Conservation (phyloP, 2,329 filamentous ascomycete species). For the Arthroderma sp. region DNA sequence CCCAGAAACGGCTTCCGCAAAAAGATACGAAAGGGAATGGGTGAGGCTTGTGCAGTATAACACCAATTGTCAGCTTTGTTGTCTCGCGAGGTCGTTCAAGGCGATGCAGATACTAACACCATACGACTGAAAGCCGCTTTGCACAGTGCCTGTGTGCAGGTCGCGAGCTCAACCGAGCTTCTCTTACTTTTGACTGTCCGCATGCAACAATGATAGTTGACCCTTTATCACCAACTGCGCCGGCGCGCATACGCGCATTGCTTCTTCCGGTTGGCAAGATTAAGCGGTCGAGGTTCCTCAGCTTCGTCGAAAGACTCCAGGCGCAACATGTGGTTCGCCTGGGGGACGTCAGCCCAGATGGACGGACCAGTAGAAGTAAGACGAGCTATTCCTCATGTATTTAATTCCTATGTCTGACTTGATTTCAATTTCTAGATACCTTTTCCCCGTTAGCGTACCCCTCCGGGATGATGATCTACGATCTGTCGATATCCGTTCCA, state of each 20-base stretch:
- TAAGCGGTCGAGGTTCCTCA: slow-evolving; percentile 63
- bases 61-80: no score
- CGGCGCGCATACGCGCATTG: slow-evolving; percentile 77
- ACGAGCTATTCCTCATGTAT: not conserved
- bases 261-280: slow-evolving; percentile 79
- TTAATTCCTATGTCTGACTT: slow-evolving; percentile 9
- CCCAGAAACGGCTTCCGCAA: no score
- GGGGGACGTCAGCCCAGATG: slow-evolving; percentile 74
- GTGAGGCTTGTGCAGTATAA: no score
- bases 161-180: not conserved
- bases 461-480: slow-evolving; percentile 73
- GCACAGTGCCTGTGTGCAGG: not conserved
- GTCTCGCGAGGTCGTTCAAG: no score
- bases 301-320: slow-evolving; percentile 65
- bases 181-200: no score
- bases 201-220: slow-evolving; percentile 68
- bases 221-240: slow-evolving; percentile 78
- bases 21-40: no score
- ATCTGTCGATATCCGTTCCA: slow-evolving; percentile 67
- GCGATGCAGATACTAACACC: no score
- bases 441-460: slow-evolving; percentile 87
- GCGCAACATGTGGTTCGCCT: slow-evolving; percentile 69
- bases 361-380: slow-evolving; percentile 70
- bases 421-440: slow-evolving; percentile 50
- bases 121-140: no score